A percentile compares a stretch with the other conserved stretches of the same genome.
Conservation (phyloP, 352 stramenopile genomes). For the Thraustochytrium sp. region DNA sequence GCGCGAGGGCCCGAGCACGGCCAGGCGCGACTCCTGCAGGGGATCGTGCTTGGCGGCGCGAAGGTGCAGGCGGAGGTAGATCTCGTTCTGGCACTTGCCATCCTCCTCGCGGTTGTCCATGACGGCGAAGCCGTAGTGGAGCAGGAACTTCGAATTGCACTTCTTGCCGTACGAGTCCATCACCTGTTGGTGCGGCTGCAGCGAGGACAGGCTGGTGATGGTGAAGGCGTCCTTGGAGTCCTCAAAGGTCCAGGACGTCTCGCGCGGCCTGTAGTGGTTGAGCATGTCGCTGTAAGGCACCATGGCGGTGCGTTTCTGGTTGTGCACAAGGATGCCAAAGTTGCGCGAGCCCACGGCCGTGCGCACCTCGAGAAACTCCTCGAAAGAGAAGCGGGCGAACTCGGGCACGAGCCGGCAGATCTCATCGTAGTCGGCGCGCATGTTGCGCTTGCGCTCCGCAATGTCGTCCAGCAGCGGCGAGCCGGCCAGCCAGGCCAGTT, state of each 20-base stretch:
- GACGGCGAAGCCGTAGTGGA: constrained; percentile 99
- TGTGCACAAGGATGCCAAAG: constrained; percentile 95
- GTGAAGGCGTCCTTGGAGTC: constrained; percentile 70
- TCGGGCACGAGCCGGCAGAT: constrained; percentile 85
- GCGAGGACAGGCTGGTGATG: constrained; percentile 58
- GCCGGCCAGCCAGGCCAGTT: constrained; percentile 80
- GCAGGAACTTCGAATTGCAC: constrained; percentile 98
- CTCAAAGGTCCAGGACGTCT: constrained; percentile 92
- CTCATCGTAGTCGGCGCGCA: constrained; percentile 91
- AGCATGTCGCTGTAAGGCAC: constrained; percentile 99
- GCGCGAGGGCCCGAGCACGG: constrained; percentile 1
- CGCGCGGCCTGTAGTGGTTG: constrained; percentile 95
- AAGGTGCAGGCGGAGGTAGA: constrained; percentile 25
- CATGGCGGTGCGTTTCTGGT: constrained; percentile 90
- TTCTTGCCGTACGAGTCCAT: constrained; percentile 99
- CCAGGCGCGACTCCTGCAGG: not conserved
- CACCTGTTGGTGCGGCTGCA: constrained; percentile 74
- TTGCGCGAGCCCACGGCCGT: constrained; percentile 98
- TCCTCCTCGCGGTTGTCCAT: constrained; percentile 92
- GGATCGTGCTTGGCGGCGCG: not conserved
- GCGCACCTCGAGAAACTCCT: constrained; percentile 95
- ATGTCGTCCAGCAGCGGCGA: constrained; percentile 89
- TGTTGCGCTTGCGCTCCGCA: constrained; percentile 86
- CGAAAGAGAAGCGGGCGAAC: constrained; percentile 79
- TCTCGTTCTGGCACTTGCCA: constrained; percentile 47